Evolutionary conservation across 2,329 filamentous ascomycete genomes (phyloP).

Genomic region (Hymenotorrendiella dingleyae): DNA sequence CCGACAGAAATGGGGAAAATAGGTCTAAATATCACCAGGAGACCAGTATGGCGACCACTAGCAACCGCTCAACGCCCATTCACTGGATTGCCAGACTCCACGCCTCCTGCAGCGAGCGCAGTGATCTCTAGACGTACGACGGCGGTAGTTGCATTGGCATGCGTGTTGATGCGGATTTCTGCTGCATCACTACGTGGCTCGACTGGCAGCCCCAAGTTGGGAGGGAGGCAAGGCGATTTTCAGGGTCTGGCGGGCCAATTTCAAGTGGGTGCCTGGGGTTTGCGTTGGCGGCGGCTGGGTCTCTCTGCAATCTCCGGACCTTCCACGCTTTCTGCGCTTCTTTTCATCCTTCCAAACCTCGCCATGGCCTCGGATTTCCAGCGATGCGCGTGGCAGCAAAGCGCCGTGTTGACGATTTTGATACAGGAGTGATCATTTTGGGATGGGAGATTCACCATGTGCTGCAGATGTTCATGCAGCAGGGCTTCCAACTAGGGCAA

Average conservation of each 20-base stretch:
- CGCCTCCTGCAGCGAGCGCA: constrained; percentile 15
- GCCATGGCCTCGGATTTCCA: neutral
- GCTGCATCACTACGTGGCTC: constrained; percentile 28
- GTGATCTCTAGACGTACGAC: constrained; percentile 22
- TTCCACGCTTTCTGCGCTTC: neutral
- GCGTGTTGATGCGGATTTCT: constrained; percentile 21
- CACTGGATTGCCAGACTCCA: constrained; percentile 18
- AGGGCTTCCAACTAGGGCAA: constrained; percentile 9
- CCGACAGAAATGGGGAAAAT: constrained; percentile 5
- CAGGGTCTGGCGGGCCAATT: neutral
- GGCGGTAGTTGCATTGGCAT: constrained; percentile 22
- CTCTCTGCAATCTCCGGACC: constrained; percentile 2
- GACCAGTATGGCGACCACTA: neutral
- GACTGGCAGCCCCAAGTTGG: neutral
- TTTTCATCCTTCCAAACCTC: neutral
- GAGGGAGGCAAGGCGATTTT: neutral
- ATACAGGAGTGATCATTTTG: constrained; percentile 13
- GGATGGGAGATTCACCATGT: constrained; percentile 22
- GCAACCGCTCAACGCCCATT: constrained; percentile 5
- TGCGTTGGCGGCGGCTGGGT: neutral
- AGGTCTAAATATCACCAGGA: constrained; percentile 15
- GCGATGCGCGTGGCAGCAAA: neutral
- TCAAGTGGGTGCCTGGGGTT: constrained; percentile 12
- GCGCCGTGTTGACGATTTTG: constrained; percentile 5
- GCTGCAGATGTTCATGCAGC: constrained; percentile 20